Base-by-base conservation (phyloP, 257 asterid species). In the Primulina tabacum region DNA sequence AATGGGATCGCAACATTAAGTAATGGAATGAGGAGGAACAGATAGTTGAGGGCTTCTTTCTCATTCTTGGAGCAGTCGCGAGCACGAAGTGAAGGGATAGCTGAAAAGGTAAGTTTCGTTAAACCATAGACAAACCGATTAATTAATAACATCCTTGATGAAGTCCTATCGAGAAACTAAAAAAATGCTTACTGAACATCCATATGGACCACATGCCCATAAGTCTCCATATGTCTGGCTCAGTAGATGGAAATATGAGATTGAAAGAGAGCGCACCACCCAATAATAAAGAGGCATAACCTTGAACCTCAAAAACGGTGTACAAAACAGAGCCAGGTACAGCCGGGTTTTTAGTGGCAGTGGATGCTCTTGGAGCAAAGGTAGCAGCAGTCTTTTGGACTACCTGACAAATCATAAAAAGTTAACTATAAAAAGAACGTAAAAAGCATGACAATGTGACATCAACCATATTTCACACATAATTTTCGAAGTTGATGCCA, bases 131-230 rank as follows among this genome's bases (percentile, higher is more conserved):
- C 64, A 14, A 64, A 34, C 32, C 30, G 10, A 70, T 34, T 32
- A 32, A 8, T 2, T 8, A 30, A 37, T 5, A 32, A 29, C 34
- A 7, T 30, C 38, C 55, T 38, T 0, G 11, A 28, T 62, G 43
- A 58, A 3, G 9, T 26, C 57, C 8, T 56, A 65, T 28, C 37
- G 6, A 57, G 56, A 69, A 20, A 26, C 21, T 64, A 29, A 68
- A 77, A 14, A 35, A 56, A 55, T 70, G 70, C 97, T 89, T 86
- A 93, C 98, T 93, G 86, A 93, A 93, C 98, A 93, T 90, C 98
- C 98, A 93, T 68, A 90, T 87, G 82, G 98, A 93, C 96, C 96
- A 89, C 97, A 90, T 93, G 67, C 98, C 94, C 95, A 90, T 90
- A 34, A 93, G 85, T 76, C 97, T 89, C 98, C 98, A 93, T 68